Evolutionary conservation across 306 rosid species (phyloP).

Genomic region (Prinsepia uniflora): DNA sequence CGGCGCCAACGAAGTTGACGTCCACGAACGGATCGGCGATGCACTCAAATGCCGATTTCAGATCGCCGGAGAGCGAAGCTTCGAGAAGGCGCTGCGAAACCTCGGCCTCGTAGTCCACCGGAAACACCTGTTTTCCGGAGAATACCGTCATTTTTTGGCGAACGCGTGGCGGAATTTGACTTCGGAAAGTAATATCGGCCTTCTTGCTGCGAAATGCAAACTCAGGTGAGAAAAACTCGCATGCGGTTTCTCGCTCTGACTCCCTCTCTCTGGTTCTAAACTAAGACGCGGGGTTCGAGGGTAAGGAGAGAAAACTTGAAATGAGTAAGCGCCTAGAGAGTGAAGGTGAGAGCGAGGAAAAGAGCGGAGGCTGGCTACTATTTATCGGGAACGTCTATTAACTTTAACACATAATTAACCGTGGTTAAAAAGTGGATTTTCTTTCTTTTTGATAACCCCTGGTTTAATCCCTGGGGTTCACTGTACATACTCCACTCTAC

Average conservation of each 20-base stretch:
- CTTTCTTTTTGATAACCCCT: too few relatives aligned
- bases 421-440: background rate
- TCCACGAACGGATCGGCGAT: constrained; percentile 71
- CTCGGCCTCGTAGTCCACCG: constrained; percentile 73
- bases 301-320: constrained; percentile 43
- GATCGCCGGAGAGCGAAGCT: constrained; percentile 77
- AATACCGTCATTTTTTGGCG: constrained; percentile 65
- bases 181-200: background rate
- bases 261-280: background rate
- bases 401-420: background rate
- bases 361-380: constrained; percentile 4
- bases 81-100: constrained; percentile 78
- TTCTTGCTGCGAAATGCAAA: background rate
- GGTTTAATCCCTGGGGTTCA: too few relatives aligned
- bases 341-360: constrained; percentile 2
- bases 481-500: too few relatives aligned
- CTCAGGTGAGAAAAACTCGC: constrained; percentile 18
- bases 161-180: constrained; percentile 10
- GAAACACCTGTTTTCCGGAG: constrained; percentile 73
- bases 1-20: constrained; percentile 83
- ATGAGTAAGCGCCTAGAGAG: constrained; percentile 48
- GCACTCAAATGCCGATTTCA: constrained; percentile 50
- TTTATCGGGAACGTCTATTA: constrained; percentile 35
- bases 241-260: constrained; percentile 11
- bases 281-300: constrained; percentile 39